Percentiles rank a stretch among this genome's conserved stretches.
Evolutionary conservation across 208 protist species (phyloP).

Genomic region (Trypanosoma rangeli): DNA sequence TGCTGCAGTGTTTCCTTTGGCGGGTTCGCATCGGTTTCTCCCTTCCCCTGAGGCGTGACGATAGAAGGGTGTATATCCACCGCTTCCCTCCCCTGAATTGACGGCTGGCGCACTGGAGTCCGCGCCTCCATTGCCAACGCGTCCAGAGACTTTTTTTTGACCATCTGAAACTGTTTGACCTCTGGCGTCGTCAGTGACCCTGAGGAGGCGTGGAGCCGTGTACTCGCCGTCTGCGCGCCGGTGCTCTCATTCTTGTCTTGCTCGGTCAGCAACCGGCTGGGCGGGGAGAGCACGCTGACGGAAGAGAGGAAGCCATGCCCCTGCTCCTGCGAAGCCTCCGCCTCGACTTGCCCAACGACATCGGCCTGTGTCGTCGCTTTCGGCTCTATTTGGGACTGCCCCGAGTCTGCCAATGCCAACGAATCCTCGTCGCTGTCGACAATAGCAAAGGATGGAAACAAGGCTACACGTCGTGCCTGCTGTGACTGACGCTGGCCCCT

Average conservation of each 20-base stretch:
- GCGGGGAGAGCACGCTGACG: background rate
- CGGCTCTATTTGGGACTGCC: background rate
- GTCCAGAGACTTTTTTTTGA: background rate
- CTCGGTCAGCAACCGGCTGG: background rate
- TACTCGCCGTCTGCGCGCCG: background rate
- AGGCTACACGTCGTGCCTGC: conserved; percentile 2
- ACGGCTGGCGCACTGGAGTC: background rate
- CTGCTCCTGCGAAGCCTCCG: background rate
- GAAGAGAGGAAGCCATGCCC: background rate
- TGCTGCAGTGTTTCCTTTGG: background rate
- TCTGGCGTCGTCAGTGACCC: background rate
- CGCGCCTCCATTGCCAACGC: background rate
- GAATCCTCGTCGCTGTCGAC: conserved; percentile 39
- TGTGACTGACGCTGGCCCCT: background rate
- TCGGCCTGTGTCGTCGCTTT: background rate
- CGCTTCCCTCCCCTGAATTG: background rate
- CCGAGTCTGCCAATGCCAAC: background rate
- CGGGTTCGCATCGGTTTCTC: background rate
- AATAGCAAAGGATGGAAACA: conserved; percentile 25
- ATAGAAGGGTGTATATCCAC: background rate
- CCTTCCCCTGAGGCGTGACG: background rate
- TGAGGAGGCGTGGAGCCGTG: background rate
- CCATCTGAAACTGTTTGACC: background rate
- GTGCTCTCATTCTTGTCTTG: background rate
- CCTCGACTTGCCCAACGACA: background rate